A percentile compares a stretch with the other conserved stretches of the same genome.
These are phyloP conservation scores for Eucalyptus sp. DNA, from an alignment of 345 rosid genomes.

Conservation along the genomic window DNA sequence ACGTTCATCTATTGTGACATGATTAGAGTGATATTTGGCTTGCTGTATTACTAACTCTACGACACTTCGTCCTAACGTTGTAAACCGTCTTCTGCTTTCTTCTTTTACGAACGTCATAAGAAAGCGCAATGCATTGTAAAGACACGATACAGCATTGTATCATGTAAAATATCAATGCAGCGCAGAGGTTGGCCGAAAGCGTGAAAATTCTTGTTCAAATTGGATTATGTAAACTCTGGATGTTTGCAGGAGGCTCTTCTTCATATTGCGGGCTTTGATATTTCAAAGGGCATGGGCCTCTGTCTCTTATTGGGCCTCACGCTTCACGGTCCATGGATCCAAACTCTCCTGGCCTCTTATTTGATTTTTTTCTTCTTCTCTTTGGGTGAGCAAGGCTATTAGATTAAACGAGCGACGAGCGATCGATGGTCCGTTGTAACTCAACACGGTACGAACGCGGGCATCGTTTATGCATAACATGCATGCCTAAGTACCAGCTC, in stretches of 20 bases:
- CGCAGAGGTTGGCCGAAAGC: neutral
- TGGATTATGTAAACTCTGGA: neutral
- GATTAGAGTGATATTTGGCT: neutral
- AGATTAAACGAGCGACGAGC: neutral
- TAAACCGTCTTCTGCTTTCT: neutral
- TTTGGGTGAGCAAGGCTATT: neutral
- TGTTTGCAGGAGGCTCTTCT: neutral
- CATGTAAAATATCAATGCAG: neutral
- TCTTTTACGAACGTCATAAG: neutral
- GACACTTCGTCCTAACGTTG: neutral
- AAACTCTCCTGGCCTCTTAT: neutral
- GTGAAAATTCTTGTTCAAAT: neutral
- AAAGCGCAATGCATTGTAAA: neutral
- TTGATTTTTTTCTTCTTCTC: neutral
- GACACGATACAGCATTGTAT: neutral
- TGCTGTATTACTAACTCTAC: neutral
- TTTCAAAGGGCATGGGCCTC: neutral
- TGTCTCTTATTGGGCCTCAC: neutral
- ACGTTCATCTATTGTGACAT: neutral
- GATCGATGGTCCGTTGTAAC: neutral
- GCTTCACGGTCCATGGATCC: neutral
- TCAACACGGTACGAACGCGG: neutral
- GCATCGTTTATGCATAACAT: neutral
- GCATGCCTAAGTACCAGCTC: neutral
- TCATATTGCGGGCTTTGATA: neutral